phyloP scores from a whole-genome alignment of 2,329 filamentous ascomycete species.

The Stagonosporopsis vannaccii region DNA sequence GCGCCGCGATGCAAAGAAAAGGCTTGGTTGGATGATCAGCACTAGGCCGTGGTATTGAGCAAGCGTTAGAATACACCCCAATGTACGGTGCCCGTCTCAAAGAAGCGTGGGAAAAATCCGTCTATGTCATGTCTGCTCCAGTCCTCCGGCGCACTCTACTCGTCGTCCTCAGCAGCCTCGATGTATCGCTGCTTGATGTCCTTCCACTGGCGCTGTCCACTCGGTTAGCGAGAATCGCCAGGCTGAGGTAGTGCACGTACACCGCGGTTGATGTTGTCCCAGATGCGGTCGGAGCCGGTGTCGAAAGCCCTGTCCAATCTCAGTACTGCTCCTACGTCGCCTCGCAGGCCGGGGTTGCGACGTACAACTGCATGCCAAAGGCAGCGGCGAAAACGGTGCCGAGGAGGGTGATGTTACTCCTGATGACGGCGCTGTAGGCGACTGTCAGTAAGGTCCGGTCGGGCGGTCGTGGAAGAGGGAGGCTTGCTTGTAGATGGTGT shows the following conservation, averaged over 20 bases:
- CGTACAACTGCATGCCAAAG: slow-evolving; percentile 94
- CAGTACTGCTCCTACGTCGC: slow-evolving; percentile 26
- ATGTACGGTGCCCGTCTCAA: slow-evolving; percentile 38
- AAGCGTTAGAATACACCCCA: slow-evolving; percentile 48
- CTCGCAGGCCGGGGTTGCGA: slow-evolving; percentile 23
- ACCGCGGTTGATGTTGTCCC: slow-evolving; percentile 90
- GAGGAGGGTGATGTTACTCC: slow-evolving; percentile 87
- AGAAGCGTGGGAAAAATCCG: slow-evolving; percentile 23
- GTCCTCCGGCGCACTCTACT: slow-evolving; percentile 32
- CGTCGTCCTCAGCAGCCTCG: slow-evolving; percentile 71
- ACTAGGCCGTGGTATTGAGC: slow-evolving; percentile 32
- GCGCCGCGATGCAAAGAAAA: neutral
- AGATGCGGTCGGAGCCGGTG: slow-evolving; percentile 79
- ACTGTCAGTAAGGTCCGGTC: slow-evolving; percentile 37
- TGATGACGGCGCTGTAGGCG: slow-evolving; percentile 75
- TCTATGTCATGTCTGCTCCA: slow-evolving; percentile 24
- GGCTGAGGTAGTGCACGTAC: slow-evolving; percentile 56
- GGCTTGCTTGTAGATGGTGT: slow-evolving; percentile 62
- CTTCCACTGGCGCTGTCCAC: slow-evolving; percentile 93
- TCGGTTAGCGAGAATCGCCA: slow-evolving; percentile 27
- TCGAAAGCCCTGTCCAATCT: slow-evolving; percentile 75
- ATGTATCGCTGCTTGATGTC: slow-evolving; percentile 94
- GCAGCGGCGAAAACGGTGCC: slow-evolving; percentile 84
- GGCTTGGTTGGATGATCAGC: slow-evolving; percentile 4
- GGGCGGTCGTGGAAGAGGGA: slow-evolving; percentile 24